Percentiles rank a stretch among this genome's conserved stretches.
phyloP scores from a whole-genome alignment of 495 filamentous ascomycete genomes.

The Pyrenopolyporus hunteri region DNA sequence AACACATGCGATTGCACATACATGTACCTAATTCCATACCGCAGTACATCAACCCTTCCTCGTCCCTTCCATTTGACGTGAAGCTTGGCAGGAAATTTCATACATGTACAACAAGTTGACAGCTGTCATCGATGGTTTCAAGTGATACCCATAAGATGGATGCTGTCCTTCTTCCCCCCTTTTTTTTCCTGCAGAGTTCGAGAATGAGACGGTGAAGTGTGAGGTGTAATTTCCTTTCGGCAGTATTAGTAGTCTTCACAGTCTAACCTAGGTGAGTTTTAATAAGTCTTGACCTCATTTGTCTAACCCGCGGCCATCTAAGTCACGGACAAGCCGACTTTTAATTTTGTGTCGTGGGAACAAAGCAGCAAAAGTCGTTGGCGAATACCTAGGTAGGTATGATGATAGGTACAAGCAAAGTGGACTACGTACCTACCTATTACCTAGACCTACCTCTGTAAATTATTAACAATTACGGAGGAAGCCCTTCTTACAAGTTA shows the following conservation, averaged over 20 bases:
- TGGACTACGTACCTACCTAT: no score
- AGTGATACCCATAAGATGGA: background rate
- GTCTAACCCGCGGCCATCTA: no score
- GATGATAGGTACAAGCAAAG: no score
- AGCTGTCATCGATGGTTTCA: slow-evolving; percentile 1
- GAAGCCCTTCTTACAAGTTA: no score
- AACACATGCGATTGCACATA: background rate
- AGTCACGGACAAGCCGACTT: no score
- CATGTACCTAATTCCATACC: background rate
- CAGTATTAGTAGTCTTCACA: background rate
- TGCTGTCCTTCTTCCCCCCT: background rate
- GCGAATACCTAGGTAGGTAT: no score
- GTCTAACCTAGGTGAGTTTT: no score
- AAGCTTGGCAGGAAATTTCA: background rate
- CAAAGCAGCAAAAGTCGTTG: no score
- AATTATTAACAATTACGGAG: no score
- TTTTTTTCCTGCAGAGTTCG: background rate
- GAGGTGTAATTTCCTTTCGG: background rate
- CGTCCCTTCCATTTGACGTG: background rate
- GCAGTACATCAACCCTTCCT: background rate
- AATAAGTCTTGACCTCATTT: no score
- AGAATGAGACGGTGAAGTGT: background rate
- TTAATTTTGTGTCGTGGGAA: no score
- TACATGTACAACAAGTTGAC: background rate
- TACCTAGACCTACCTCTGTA: no score